Evolutionary conservation across 148 eudicot species (phyloP).

Genomic region (Heliamphora exappendiculata): DNA sequence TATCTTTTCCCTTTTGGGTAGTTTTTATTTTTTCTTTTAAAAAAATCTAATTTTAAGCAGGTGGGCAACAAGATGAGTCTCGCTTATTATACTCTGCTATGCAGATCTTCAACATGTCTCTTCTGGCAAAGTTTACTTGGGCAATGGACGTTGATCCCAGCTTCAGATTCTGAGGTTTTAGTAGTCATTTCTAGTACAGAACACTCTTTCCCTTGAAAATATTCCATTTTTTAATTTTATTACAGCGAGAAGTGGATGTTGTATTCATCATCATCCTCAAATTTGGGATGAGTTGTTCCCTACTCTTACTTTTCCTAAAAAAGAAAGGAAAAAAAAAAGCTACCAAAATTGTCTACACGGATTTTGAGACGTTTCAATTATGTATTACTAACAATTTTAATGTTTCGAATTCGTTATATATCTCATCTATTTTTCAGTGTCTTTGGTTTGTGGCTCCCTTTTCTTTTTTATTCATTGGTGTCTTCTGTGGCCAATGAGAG

Average conservation of each 20-base stretch:
- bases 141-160: slow-evolving; percentile 85
- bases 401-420: background rate
- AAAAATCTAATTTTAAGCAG: too few relatives aligned
- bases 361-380: background rate
- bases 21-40: background rate
- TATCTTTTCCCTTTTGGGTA: too few relatives aligned
- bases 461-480: background rate
- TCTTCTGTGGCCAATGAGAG: too few relatives aligned
- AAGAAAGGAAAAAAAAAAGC: too few relatives aligned
- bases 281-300: slow-evolving; percentile 10
- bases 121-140: slow-evolving; percentile 86
- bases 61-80: too few relatives aligned
- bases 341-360: slow-evolving; percentile 5
- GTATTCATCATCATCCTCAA: slow-evolving; percentile 15
- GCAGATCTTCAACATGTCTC: slow-evolving; percentile 88
- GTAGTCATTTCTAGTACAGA: slow-evolving; percentile 5
- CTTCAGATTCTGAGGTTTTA: slow-evolving; percentile 58
- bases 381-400: slow-evolving; percentile 10
- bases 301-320: background rate
- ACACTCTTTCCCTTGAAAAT: background rate
- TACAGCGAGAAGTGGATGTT: slow-evolving; percentile 17
- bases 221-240: slow-evolving; percentile 7
- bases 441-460: background rate
- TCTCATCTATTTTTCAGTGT: background rate
- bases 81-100: background rate